Percentiles rank a stretch among this genome's conserved stretches.
These are phyloP conservation scores for Hyaloscypha variabilis DNA, from an alignment of 495 filamentous ascomycete species.

Conservation along the genomic window DNA sequence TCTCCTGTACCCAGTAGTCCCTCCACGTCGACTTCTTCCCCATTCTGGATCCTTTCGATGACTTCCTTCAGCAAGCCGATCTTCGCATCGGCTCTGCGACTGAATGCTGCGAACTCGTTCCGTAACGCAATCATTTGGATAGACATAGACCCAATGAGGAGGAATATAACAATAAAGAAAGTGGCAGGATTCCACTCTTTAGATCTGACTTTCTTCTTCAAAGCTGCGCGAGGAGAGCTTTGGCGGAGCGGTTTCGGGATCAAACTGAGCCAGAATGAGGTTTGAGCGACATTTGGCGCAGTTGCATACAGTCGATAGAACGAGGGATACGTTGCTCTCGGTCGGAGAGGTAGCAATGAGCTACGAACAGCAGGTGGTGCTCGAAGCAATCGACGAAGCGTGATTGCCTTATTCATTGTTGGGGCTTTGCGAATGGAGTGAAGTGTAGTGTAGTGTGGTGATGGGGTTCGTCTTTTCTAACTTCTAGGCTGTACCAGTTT, in stretches of 20 bases:
- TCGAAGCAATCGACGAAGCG: conserved; percentile 24
- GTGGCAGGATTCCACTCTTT: conserved; percentile 93
- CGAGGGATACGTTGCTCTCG: conserved; percentile 2
- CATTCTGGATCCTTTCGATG: conserved; percentile 76
- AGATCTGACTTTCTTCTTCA: conserved; percentile 43
- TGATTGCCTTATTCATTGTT: conserved; percentile 22
- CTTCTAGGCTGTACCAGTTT: not conserved
- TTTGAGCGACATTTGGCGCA: conserved; percentile 62
- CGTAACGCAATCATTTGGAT: conserved; percentile 87
- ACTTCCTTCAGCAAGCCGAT: conserved; percentile 80
- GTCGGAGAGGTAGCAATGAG: conserved; percentile 10
- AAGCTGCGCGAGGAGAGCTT: conserved; percentile 18
- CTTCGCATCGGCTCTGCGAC: conserved; percentile 74
- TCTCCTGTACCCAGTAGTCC: conserved; percentile 80
- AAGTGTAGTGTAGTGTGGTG: not conserved
- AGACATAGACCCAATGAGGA: conserved; percentile 90
- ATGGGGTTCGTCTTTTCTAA: not conserved
- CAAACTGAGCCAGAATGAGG: conserved; percentile 71
- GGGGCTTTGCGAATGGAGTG: no score
- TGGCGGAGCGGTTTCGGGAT: conserved; percentile 54
- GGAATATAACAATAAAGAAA: conserved; percentile 87
- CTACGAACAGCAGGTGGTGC: conserved; percentile 26
- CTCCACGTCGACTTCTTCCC: conserved; percentile 91
- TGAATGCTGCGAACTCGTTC: conserved; percentile 72
- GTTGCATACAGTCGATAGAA: conserved; percentile 21